Evolutionary conservation across 2,329 filamentous ascomycete species (phyloP), one percentile per base, ranked within the genome.

Genomic region (Cyclaneusma minus): DNA sequence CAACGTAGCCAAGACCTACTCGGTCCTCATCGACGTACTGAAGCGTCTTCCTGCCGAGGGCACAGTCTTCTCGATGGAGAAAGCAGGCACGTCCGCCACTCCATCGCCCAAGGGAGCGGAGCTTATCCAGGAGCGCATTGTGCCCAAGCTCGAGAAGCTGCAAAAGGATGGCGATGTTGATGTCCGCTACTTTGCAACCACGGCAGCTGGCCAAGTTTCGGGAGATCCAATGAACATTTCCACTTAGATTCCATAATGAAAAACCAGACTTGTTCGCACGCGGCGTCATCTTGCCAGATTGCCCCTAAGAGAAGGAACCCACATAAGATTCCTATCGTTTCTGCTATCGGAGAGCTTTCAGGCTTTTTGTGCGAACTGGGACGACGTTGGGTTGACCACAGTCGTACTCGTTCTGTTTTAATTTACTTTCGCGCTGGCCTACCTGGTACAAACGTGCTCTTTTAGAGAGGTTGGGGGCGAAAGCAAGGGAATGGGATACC

Each of bases 1-100:
- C 68, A 98, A 98, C 54, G 89, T 98, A 24, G 89, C 89, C 42
- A 98, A 98, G 62, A 95, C 89, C 24, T 98, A 95, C 49, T 72
- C 74, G 13, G 76, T 89, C 27, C 62, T 98, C 32, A 84, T 95
- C 44, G 75, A 80, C 41, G 84, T 85, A n/a, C 66, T 98, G 45
- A 84, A 87, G 55, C 79, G 83, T 41, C 65, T 98, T 29, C 87
- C 89, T 3, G 80, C 85, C 29, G 67, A 89, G 47, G 84, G 84
- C 34, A 95, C 87, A 9, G 64, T 95, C 35, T 72, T 78, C 48
- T 73, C 82, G 27, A 55, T 91, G 32, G 83, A 94, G 54, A 89
- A 92, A 61, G 68, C 77, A 15, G 77, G 72, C 31, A 55, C 65
- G 31, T 59, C 58, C 34, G 55, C 56, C 23, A 51, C 45, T 42